phyloP scores from a whole-genome alignment of 495 filamentous ascomycete species.

The Penicillium desertorum region DNA sequence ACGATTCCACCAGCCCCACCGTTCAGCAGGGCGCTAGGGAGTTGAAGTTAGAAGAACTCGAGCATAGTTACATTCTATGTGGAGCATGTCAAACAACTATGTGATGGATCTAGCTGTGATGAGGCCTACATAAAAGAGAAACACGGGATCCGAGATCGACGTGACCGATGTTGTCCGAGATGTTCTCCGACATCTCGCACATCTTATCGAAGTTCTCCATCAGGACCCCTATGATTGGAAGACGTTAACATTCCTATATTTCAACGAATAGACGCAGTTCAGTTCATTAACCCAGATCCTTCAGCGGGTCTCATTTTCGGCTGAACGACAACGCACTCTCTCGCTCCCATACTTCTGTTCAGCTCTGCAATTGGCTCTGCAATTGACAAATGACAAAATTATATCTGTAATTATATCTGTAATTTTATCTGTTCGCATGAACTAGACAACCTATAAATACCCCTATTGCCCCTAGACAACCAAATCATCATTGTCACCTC shows the following conservation, averaged over 20 bases:
- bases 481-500: background rate
- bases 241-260: background rate
- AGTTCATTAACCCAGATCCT: background rate
- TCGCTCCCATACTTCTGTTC: background rate
- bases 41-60: background rate
- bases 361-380: background rate
- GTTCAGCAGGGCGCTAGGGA: background rate
- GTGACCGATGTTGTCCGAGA: slow-evolving; percentile 9
- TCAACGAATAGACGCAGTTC: background rate
- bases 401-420: no score
- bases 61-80: background rate
- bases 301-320: background rate
- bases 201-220: slow-evolving; percentile 1
- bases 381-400: background rate
- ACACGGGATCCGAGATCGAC: background rate
- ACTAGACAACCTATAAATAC: background rate
- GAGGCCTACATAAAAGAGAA: background rate
- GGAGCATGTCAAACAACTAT: background rate
- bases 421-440: background rate
- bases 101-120: background rate
- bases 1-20: background rate
- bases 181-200: slow-evolving; percentile 7
- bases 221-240: background rate
- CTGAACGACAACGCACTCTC: background rate
- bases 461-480: background rate